Percentiles rank a stretch among this genome's conserved stretches.
These are phyloP conservation scores for Cephalotrichum gorgonifer DNA, from an alignment of 2,329 filamentous ascomycete genomes.

Conservation along the genomic window DNA sequence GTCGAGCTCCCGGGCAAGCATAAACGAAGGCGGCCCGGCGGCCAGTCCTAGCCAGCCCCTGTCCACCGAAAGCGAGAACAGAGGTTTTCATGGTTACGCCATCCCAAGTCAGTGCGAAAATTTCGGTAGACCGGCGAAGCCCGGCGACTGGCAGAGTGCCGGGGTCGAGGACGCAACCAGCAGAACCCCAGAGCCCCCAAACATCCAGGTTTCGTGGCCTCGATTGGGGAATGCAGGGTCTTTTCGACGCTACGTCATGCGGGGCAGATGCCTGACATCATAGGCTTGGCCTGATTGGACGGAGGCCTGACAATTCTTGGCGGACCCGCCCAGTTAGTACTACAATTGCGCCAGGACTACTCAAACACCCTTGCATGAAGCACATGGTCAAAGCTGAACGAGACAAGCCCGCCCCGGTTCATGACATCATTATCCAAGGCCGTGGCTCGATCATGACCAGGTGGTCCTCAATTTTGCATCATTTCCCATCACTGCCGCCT, in stretches of 20 bases:
- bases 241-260: background rate
- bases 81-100: background rate
- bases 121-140: background rate
- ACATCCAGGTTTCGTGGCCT: too few species aligned
- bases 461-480: background rate
- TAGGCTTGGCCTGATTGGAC: background rate
- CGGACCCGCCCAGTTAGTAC: background rate
- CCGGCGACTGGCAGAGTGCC: background rate
- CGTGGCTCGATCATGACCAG: background rate
- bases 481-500: background rate
- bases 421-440: background rate
- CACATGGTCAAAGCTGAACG: background rate
- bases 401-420: background rate
- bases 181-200: too few species aligned
- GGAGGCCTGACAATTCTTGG: background rate
- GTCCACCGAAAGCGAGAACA: background rate
- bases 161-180: background rate
- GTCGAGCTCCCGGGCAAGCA: conserved; percentile 66
- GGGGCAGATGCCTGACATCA: background rate
- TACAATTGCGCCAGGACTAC: background rate
- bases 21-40: conserved; percentile 14
- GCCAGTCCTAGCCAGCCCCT: background rate
- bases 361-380: background rate
- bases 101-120: background rate
- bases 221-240: background rate